Evolutionary conservation across 495 filamentous ascomycete genomes (phyloP).

Genomic region (Penicillium soppii): DNA sequence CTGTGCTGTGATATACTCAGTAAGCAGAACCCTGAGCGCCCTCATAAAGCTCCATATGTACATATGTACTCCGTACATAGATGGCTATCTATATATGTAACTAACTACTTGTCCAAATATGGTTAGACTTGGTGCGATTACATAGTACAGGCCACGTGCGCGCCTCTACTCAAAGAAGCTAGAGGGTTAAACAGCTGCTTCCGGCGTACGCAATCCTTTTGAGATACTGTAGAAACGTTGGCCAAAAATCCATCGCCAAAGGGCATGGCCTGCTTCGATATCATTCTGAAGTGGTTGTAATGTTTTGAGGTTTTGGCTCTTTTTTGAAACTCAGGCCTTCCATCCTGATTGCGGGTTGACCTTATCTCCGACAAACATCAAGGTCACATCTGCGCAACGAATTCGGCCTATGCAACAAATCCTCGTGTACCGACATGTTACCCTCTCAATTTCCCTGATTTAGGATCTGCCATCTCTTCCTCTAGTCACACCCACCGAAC

Average conservation of each 20-base stretch:
- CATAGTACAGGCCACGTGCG: conserved; percentile 14
- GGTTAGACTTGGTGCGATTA: too few relatives aligned
- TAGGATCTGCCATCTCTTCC: neutral
- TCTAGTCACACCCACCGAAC: neutral
- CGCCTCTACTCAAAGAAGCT: conserved; percentile 2
- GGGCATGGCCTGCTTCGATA: neutral
- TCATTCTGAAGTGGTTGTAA: neutral
- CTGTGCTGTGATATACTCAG: neutral
- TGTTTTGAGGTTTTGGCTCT: neutral
- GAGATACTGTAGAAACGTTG: neutral
- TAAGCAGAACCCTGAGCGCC: too few relatives aligned
- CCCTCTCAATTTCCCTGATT: conserved; percentile 1
- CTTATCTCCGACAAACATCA: neutral
- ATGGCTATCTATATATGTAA: neutral
- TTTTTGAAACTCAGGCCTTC: neutral
- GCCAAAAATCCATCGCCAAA: neutral
- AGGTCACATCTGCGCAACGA: conserved; percentile 5
- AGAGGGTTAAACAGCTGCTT: conserved; percentile 8
- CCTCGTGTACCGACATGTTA: conserved; percentile 4
- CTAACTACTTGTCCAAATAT: too few relatives aligned
- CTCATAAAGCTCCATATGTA: too few relatives aligned
- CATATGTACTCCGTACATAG: too few relatives aligned
- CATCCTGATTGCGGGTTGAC: neutral
- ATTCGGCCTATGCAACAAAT: conserved; percentile 2
- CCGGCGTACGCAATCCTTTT: conserved; percentile 16